phyloP scores from a whole-genome alignment of 495 filamentous ascomycete genomes.

The Patellaria atrata region DNA sequence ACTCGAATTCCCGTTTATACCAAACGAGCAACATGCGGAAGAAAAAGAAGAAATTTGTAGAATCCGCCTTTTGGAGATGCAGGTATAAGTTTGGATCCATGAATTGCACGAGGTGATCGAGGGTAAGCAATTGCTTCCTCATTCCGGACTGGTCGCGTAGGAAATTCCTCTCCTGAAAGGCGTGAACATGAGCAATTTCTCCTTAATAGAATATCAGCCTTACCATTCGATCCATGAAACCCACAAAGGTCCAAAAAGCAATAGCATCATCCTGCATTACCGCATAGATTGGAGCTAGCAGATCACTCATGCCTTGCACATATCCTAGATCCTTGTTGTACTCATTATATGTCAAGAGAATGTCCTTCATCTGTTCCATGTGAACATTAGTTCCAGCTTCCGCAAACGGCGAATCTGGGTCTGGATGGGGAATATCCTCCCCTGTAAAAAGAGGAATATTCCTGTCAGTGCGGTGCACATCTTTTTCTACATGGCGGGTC shows the following conservation, averaged over 20 bases:
- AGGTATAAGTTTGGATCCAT: constrained; percentile 91
- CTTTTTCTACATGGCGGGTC: constrained; percentile 60
- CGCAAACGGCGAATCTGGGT: constrained; percentile 90
- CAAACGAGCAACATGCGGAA: constrained; percentile 97
- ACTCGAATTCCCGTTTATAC: constrained; percentile 95
- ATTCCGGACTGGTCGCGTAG: constrained; percentile 91
- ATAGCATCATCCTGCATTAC: constrained; percentile 94
- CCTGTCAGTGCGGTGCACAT: constrained; percentile 93
- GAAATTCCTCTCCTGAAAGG: constrained; percentile 70
- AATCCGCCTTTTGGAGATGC: constrained; percentile 78
- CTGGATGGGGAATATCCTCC: constrained; percentile 95
- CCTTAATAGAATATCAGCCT: constrained; percentile 1
- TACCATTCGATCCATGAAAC: constrained; percentile 91
- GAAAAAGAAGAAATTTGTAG: constrained; percentile 99
- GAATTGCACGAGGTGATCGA: constrained; percentile 87
- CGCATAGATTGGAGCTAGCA: constrained; percentile 89
- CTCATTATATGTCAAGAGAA: constrained; percentile 97
- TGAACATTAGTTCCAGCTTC: constrained; percentile 89
- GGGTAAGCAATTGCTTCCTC: constrained; percentile 74
- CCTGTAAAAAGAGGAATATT: constrained; percentile 85
- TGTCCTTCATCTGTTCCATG: constrained; percentile 96
- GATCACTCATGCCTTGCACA: constrained; percentile 96
- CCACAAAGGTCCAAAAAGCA: constrained; percentile 92
- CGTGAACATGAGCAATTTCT: constrained; percentile 3
- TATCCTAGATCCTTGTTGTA: constrained; percentile 88